Evolutionary conservation across 192 early-diverging fungal genomes (phyloP).

Genomic region (Chytriomyces sp.): DNA sequence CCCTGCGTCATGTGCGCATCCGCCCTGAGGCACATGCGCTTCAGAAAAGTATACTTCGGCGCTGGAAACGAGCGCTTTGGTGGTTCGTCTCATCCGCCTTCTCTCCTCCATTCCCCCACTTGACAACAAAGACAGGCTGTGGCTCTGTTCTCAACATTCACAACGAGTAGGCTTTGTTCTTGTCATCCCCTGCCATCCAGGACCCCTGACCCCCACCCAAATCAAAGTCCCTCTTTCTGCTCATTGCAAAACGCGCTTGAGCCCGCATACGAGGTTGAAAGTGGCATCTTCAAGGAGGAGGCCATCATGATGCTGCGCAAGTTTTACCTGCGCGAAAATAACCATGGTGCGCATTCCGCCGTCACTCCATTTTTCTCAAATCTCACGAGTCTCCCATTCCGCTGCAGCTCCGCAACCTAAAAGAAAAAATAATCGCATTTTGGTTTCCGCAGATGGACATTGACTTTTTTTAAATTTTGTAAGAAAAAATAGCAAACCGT

Average conservation of each 20-base stretch:
- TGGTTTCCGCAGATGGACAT: no score
- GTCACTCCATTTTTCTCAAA: not conserved
- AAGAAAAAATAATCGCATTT: conserved; percentile 79
- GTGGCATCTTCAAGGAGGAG: conserved; percentile 75
- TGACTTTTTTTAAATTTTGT: no score
- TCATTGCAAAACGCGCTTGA: conserved; percentile 29
- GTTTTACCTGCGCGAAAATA: conserved; percentile 94
- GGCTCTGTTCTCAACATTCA: conserved; percentile 86
- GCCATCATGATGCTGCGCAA: conserved; percentile 83
- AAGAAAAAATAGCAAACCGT: no score
- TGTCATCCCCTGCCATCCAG: not conserved
- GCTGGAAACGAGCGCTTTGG: conserved; percentile 95
- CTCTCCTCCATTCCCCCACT: not conserved
- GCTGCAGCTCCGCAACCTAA: conserved; percentile 81
- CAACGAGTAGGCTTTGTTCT: conserved; percentile 58
- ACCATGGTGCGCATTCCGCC: conserved; percentile 58
- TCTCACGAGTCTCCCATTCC: not conserved
- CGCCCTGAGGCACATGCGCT: conserved; percentile 78
- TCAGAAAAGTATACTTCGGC: conserved; percentile 89
- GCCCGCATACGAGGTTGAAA: conserved; percentile 58
- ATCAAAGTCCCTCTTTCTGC: conserved; percentile 1
- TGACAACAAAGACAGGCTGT: conserved; percentile 44
- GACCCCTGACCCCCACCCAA: no score
- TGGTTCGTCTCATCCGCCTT: conserved; percentile 44
- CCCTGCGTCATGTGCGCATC: conserved; percentile 98